A percentile compares a stretch with the other conserved stretches of the same genome.
Evolutionary conservation across 2,329 filamentous ascomycete species (phyloP).

Genomic region (Byssothecium circinans): DNA sequence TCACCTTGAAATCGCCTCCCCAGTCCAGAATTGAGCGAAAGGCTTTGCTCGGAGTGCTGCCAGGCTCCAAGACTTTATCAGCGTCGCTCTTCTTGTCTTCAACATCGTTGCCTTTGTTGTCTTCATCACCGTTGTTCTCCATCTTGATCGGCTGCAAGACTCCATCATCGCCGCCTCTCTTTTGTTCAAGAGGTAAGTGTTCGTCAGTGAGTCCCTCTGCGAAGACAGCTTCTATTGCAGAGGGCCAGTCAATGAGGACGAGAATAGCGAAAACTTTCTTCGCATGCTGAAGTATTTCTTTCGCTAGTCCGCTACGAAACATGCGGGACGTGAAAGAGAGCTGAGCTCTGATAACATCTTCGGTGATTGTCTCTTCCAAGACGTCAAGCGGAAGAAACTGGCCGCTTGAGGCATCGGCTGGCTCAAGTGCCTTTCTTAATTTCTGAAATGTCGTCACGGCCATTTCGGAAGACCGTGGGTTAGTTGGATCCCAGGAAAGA

Average conservation of each 20-base stretch:
- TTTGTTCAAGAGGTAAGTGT: slow-evolving; percentile 2
- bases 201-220: slow-evolving; percentile 5
- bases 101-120: too few species aligned
- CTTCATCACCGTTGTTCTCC: too few species aligned
- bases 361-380: background rate
- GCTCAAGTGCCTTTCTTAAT: too few species aligned
- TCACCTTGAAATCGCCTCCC: background rate
- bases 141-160: too few species aligned
- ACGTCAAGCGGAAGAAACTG: slow-evolving; percentile 1
- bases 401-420: too few species aligned
- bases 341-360: slow-evolving; percentile 2
- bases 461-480: too few species aligned
- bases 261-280: slow-evolving; percentile 12
- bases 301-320: background rate
- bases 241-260: slow-evolving; percentile 1
- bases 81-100: too few species aligned
- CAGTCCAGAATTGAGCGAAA: slow-evolving; percentile 1
- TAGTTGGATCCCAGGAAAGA: too few species aligned
- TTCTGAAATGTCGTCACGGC: too few species aligned
- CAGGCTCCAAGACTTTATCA: background rate
- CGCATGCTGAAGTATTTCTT: slow-evolving; percentile 1
- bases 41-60: background rate
- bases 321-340: too few species aligned
- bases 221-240: slow-evolving; percentile 3
- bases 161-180: background rate